phyloP scores from a whole-genome alignment of 495 filamentous ascomycete species.

The Aspergillus hancockii region DNA sequence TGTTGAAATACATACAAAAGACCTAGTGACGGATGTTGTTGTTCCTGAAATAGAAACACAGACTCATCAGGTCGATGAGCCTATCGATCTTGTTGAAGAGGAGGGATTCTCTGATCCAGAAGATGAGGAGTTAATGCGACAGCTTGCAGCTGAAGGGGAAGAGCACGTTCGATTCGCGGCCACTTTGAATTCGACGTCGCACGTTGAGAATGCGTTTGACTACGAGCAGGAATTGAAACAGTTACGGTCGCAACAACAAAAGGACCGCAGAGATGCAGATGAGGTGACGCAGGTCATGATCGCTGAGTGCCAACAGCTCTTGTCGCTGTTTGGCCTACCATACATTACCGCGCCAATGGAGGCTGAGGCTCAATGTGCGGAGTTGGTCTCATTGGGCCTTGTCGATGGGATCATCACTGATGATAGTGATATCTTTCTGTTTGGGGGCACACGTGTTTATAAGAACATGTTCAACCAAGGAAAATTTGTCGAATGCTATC shows the following conservation, averaged over 20 bases:
- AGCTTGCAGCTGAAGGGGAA: conserved; percentile 84
- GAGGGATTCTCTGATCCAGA: conserved; percentile 78
- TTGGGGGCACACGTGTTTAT: conserved; percentile 93
- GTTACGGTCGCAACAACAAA: conserved; percentile 89
- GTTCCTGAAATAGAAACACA: conserved; percentile 6
- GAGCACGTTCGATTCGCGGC: conserved; percentile 92
- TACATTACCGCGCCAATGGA: conserved; percentile 99
- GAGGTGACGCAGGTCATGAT: conserved; percentile 96
- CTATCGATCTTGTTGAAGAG: conserved; percentile 33
- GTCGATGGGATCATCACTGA: conserved; percentile 99
- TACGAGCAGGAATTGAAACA: conserved; percentile 87
- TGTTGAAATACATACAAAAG: background rate
- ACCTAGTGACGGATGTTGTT: background rate
- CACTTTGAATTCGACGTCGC: conserved; percentile 66
- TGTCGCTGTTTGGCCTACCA: conserved; percentile 87
- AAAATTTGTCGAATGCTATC: conserved; percentile 96
- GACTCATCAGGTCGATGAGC: conserved; percentile 24
- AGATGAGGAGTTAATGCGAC: conserved; percentile 82
- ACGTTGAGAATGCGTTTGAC: conserved; percentile 63
- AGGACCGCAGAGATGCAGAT: conserved; percentile 91
- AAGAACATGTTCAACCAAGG: conserved; percentile 99
- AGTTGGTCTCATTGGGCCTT: conserved; percentile 78
- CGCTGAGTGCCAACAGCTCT: conserved; percentile 87
- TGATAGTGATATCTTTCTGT: conserved; percentile 95
- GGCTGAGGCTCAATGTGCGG: conserved; percentile 96